Evolutionary conservation across 371 early-diverging fungal genomes (phyloP).

Genomic region (Mucor indicus): DNA sequence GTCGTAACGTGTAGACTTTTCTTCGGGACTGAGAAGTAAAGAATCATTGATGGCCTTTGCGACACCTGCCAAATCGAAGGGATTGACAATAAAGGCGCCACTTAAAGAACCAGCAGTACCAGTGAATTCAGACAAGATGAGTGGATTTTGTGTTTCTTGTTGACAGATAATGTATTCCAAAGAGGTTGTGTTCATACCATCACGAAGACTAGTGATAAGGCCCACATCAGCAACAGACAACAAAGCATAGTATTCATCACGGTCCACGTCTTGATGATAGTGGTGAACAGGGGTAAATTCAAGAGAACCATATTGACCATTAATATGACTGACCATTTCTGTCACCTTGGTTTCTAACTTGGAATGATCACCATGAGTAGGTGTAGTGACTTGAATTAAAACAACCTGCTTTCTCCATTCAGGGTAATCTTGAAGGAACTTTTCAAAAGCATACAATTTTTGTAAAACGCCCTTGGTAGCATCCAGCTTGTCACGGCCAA

Average conservation of each 20-base stretch:
- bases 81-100: conserved; percentile 90
- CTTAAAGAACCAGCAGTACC: conserved; percentile 92
- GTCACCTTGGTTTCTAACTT: conserved; percentile 83
- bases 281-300: conserved; percentile 96
- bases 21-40: conserved; percentile 74
- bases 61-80: conserved; percentile 93
- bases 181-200: conserved; percentile 99
- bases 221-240: conserved; percentile 93
- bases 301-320: conserved; percentile 93
- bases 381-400: conserved; percentile 80
- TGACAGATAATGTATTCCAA: conserved; percentile 98
- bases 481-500: conserved; percentile 98
- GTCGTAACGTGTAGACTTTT: conserved; percentile 74
- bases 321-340: conserved; percentile 89
- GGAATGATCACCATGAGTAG: conserved; percentile 54
- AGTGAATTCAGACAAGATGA: conserved; percentile 96
- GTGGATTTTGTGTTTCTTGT: conserved; percentile 81
- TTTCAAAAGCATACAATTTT: conserved; percentile 93
- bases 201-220: conserved; percentile 92
- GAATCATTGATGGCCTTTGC: conserved; percentile 88
- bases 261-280: conserved; percentile 92
- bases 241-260: conserved; percentile 95
- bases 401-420: conserved; percentile 89
- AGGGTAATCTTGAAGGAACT: conserved; percentile 86
- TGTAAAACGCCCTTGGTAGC: conserved; percentile 98